phyloP scores from a whole-genome alignment of 2,329 filamentous ascomycete species.

The Myriosclerotinia duriaeana region DNA sequence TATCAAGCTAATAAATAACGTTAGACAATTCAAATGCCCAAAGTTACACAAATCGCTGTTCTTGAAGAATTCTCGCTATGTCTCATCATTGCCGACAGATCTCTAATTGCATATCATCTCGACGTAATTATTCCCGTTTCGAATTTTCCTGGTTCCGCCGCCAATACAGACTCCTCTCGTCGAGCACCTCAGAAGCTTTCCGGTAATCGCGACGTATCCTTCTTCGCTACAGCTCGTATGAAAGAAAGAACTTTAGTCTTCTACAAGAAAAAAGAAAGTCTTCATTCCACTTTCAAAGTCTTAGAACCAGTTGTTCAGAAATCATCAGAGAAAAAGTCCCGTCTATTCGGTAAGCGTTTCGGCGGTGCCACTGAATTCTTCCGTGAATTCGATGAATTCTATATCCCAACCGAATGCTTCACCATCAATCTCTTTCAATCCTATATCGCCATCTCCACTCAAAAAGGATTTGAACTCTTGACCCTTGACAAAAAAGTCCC shows the following conservation, averaged over 20 bases:
- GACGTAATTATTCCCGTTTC: slow-evolving; percentile 73
- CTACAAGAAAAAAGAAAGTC: slow-evolving; percentile 92
- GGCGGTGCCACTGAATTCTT: slow-evolving; percentile 87
- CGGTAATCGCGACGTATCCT: slow-evolving; percentile 86
- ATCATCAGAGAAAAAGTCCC: slow-evolving; percentile 76
- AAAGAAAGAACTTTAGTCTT: slow-evolving; percentile 93
- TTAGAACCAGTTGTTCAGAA: slow-evolving; percentile 95
- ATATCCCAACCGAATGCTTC: slow-evolving; percentile 92
- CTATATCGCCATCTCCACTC: slow-evolving; percentile 85
- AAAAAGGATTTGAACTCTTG: slow-evolving; percentile 91
- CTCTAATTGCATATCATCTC: slow-evolving; percentile 88
- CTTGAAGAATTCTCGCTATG: slow-evolving; percentile 95
- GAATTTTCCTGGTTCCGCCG: slow-evolving; percentile 56
- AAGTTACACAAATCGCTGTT: slow-evolving; percentile 89
- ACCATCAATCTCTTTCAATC: slow-evolving; percentile 95
- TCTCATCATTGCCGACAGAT: slow-evolving; percentile 86
- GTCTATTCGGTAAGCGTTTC: slow-evolving; percentile 58
- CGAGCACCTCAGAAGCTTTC: slow-evolving; percentile 89
- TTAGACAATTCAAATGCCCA: slow-evolving; percentile 68
- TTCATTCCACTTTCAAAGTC: slow-evolving; percentile 94
- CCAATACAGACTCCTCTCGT: slow-evolving; percentile 68
- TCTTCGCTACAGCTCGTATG: slow-evolving; percentile 95
- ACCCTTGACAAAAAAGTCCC: slow-evolving; percentile 96
- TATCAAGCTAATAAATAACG: slow-evolving; percentile 30
- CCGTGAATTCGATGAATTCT: slow-evolving; percentile 98